Percentiles rank a stretch among this genome's conserved stretches.
These are phyloP conservation scores for Ilex paraguariensis DNA, from an alignment of 305 asterid genomes.

Conservation along the genomic window DNA sequence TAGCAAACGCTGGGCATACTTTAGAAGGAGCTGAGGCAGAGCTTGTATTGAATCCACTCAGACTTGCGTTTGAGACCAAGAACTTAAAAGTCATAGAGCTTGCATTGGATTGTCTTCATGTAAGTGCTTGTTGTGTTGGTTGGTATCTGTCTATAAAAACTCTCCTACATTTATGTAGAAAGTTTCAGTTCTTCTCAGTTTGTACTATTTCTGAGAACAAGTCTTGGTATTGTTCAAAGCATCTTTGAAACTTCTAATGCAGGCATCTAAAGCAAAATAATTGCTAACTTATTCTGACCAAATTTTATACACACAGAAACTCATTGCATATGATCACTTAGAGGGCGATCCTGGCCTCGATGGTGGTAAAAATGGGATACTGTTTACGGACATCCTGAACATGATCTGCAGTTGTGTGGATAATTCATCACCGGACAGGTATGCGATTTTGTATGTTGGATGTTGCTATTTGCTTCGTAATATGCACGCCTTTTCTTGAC, in stretches of 20 bases:
- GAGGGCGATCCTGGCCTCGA: conserved; percentile 99
- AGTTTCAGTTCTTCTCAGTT: background rate
- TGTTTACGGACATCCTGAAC: conserved; percentile 75
- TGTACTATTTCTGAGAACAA: too few species aligned
- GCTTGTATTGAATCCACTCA: conserved; percentile 84
- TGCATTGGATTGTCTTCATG: conserved; percentile 99
- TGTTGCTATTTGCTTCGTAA: conserved; percentile 17
- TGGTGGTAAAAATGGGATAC: conserved; percentile 66
- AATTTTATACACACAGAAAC: conserved; percentile 60
- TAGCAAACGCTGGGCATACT: conserved; percentile 87
- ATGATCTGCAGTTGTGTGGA: conserved; percentile 91
- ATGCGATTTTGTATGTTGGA: conserved; percentile 13
- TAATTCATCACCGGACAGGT: conserved; percentile 98
- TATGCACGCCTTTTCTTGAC: conserved; percentile 23
- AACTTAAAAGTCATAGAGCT: conserved; percentile 84
- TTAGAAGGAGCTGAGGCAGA: conserved; percentile 83
- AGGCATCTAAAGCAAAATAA: background rate
- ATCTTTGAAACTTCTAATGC: background rate
- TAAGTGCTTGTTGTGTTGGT: conserved; percentile 40
- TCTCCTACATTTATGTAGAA: conserved; percentile 10
- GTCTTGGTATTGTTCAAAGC: too few species aligned
- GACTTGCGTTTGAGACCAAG: conserved; percentile 93
- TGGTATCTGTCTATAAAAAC: conserved; percentile 6
- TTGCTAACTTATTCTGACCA: background rate
- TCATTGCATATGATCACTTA: conserved; percentile 89